These are phyloP conservation scores for Lachancea cidri DNA, from an alignment of 805 yeast genomes.

Conservation along the genomic window DNA sequence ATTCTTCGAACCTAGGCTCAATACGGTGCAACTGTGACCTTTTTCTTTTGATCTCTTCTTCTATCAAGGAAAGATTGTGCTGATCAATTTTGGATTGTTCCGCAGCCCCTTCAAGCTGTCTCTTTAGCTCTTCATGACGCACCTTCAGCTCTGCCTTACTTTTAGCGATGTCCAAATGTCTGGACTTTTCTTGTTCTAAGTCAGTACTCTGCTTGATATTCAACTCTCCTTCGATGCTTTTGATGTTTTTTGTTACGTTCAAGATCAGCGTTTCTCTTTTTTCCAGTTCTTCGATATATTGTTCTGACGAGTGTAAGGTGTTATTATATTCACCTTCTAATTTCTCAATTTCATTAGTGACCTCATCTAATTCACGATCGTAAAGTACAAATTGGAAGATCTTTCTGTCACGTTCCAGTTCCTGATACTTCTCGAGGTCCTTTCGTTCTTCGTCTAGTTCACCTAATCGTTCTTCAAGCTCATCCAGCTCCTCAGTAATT, in stretches of 20 bases:
- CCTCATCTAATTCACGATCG: slow-evolving; percentile 67
- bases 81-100: slow-evolving; percentile 30
- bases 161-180: slow-evolving; percentile 45
- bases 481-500: slow-evolving; percentile 66
- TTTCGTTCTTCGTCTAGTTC: slow-evolving; percentile 79
- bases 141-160: slow-evolving; percentile 47
- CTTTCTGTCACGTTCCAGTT: slow-evolving; percentile 60
- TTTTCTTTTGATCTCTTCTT: slow-evolving; percentile 32
- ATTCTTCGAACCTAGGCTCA: slow-evolving; percentile 39
- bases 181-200: slow-evolving; percentile 45
- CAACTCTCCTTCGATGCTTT: slow-evolving; percentile 42
- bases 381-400: slow-evolving; percentile 68
- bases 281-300: slow-evolving; percentile 51
- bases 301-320: slow-evolving; percentile 47
- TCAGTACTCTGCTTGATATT: slow-evolving; percentile 52
- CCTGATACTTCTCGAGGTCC: slow-evolving; percentile 67
- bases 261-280: slow-evolving; percentile 51
- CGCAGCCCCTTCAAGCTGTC: slow-evolving; percentile 31
- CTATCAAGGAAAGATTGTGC: slow-evolving; percentile 23
- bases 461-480: slow-evolving; percentile 63
- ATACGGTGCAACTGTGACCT: slow-evolving; percentile 35
- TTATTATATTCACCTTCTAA: slow-evolving; percentile 54
- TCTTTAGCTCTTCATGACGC: slow-evolving; percentile 39
- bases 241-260: slow-evolving; percentile 42
- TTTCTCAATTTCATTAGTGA: slow-evolving; percentile 54